These are phyloP conservation scores for Thinopyrum elongatum DNA, from an alignment of 176 grass and related monocot species.

Conservation along the genomic window DNA sequence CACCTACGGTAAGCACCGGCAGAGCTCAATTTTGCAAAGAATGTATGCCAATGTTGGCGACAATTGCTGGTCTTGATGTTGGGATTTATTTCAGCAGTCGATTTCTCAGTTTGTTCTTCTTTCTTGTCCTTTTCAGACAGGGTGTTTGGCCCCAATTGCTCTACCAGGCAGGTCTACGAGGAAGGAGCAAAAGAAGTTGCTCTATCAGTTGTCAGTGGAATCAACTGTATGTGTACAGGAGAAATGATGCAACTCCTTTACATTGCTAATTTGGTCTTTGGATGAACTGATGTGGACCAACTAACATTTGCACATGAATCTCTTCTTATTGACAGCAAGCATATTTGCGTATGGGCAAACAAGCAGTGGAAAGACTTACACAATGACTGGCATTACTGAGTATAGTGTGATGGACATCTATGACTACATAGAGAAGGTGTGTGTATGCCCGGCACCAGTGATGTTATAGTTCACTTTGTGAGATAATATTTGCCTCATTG, in stretches of 20 bases:
- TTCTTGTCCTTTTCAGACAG: constrained; percentile 55
- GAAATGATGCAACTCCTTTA: constrained; percentile 1
- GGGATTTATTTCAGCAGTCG: neutral
- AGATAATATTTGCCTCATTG: neutral
- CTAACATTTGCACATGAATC: constrained; percentile 8
- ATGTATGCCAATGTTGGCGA: neutral
- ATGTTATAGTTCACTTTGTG: neutral
- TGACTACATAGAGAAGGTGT: constrained; percentile 77
- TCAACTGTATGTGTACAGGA: constrained; percentile 66
- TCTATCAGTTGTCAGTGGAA: constrained; percentile 86
- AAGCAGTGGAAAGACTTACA: constrained; percentile 97
- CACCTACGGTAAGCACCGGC: constrained; percentile 65
- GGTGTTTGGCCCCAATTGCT: constrained; percentile 67
- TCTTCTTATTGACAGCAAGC: constrained; percentile 64
- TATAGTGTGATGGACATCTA: constrained; percentile 81
- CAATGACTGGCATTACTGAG: constrained; percentile 85
- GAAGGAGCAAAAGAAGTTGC: constrained; percentile 90
- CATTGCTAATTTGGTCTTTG: neutral
- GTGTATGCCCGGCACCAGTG: neutral
- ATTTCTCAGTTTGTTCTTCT: constrained; percentile 19
- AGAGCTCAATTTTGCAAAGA: constrained; percentile 12
- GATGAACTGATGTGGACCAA: constrained; percentile 13
- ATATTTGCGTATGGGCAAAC: constrained; percentile 99
- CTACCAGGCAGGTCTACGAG: constrained; percentile 80
- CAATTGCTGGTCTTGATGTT: neutral